Base-by-base conservation (phyloP, 257 asterid genomes). In the Datura wrightii region DNA sequence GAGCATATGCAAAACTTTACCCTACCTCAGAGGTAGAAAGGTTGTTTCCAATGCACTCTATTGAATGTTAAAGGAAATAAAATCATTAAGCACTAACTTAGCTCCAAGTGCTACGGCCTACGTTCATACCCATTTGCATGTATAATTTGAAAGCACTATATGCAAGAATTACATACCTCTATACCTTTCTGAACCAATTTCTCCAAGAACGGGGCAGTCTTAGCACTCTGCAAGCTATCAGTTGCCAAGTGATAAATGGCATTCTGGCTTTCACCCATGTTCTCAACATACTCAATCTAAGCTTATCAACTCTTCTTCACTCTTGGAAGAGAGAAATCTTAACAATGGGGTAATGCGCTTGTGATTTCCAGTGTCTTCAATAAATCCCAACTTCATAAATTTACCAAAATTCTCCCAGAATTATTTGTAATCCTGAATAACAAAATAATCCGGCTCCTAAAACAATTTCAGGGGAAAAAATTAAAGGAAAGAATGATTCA, bases 381-480 rank as follows among this genome's bases (percentile, higher is more conserved):
- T 93, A 85, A 98, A 94, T 48, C 99, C 98, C 92, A 96, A 76
- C 89, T 96, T 93, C 92, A 96, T 66, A 88, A 94, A 94, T 85
- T 93, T 96, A 1, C 99, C 99, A 7, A 96, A 96, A 80, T 93
- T 96, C 90, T 96, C 99, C 99, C 99, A 96, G 87, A 96, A 93
- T 50, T 94, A 94, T 84, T 96, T 93, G 89, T 94, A 94, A 88
- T 93, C 99, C 99, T 96, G 88, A 19, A 84, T 44, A 62, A 31
- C 79, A 62, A 87, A 5, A 83, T 44, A 79, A 46, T 34, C 41
- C 10, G 16, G 63, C 74, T 42, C 70, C 31, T 63, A 31, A 31
- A 63, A 7, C 36, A 1, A 34, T 31, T 63, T 39, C 42, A 78
- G 36, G 2, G 8, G 44, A 46, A 69, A 63, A 46, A 55, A 10